Conservation (phyloP, 495 filamentous ascomycete genomes). For the Lentithecium fluviatile region DNA sequence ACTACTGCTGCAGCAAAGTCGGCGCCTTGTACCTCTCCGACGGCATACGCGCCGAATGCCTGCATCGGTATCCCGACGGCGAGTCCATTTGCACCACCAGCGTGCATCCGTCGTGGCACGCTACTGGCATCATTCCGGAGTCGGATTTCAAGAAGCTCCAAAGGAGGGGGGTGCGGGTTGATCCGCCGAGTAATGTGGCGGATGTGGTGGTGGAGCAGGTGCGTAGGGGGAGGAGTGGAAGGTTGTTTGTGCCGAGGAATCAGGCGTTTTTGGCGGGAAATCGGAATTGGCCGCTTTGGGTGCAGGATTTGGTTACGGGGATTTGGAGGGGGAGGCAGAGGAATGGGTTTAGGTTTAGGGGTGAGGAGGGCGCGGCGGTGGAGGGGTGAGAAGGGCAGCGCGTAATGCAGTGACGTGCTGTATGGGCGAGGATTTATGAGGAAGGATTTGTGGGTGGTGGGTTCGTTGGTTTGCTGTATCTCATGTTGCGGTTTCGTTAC, state of each 20-base stretch:
- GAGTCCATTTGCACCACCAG: constrained; percentile 35
- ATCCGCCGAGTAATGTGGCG: constrained; percentile 13
- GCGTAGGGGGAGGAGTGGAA: constrained; percentile 12
- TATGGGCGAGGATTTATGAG: no score
- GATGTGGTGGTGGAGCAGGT: constrained; percentile 21
- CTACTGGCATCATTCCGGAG: constrained; percentile 26
- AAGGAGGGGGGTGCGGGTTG: neutral
- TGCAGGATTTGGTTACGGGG: neutral
- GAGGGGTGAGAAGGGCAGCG: no score
- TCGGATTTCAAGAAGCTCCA: constrained; percentile 19
- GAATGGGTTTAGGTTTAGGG: neutral
- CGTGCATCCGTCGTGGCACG: constrained; percentile 41
- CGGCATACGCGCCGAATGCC: constrained; percentile 29
- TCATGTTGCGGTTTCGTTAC: no score
- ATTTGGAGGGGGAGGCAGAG: neutral
- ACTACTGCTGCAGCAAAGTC: constrained; percentile 59
- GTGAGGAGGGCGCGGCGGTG: no score
- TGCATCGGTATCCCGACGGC: constrained; percentile 28
- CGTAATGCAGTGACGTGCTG: no score
- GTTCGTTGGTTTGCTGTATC: no score
- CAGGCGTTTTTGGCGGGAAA: neutral
- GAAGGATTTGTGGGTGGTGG: no score
- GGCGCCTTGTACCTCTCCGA: constrained; percentile 56
- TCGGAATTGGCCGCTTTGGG: neutral
- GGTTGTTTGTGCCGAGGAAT: neutral